Conservation (phyloP, 257 asterid species). For the Fraxinus pennsylvanica region DNA sequence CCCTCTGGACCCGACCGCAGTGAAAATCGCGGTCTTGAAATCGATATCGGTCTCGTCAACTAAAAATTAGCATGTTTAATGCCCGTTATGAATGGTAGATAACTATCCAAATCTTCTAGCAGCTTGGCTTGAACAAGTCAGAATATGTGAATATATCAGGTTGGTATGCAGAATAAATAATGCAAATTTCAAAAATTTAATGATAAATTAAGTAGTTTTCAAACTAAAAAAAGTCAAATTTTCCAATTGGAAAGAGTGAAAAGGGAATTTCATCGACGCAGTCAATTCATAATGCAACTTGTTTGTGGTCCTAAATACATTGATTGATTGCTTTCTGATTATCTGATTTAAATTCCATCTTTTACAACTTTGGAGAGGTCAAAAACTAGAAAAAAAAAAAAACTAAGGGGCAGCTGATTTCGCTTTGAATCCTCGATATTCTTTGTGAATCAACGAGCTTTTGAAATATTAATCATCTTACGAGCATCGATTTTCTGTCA, state of each 20-base stretch:
- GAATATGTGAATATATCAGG: background rate
- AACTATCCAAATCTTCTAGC: background rate
- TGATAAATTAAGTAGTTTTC: no score
- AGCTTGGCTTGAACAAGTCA: background rate
- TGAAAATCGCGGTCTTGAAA: no score
- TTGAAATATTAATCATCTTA: no score
- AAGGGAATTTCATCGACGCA: background rate
- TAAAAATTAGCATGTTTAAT: background rate
- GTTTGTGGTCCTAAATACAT: background rate
- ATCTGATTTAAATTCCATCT: background rate
- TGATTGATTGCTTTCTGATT: background rate
- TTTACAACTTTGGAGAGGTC: slow-evolving; percentile 3
- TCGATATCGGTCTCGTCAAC: no score
- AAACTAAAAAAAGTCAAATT: no score
- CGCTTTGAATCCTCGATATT: no score
- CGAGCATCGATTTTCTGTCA: background rate
- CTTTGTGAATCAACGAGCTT: no score
- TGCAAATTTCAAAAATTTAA: no score
- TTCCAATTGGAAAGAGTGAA: background rate
- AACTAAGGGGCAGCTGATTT: background rate
- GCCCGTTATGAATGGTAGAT: no score
- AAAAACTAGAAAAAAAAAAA: background rate
- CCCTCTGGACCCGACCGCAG: no score
- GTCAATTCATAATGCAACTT: background rate
- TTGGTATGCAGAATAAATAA: no score